These are phyloP conservation scores for Wickerhamiella nectarea DNA, from an alignment of 805 yeast species.

Conservation along the genomic window DNA sequence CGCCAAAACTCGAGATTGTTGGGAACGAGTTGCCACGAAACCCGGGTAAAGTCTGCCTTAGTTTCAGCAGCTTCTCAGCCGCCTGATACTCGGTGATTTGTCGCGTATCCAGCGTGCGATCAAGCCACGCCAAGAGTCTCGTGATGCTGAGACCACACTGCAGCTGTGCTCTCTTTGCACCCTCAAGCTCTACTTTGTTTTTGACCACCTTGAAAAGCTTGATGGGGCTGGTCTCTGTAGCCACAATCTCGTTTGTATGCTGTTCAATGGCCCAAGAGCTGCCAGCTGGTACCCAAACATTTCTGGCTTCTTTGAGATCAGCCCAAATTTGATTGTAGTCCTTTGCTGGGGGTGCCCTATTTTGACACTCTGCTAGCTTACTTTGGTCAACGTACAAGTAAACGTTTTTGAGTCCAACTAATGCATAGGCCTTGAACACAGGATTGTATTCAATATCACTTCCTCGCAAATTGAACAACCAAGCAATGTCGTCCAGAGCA, in stretches of 20 bases:
- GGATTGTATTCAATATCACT: constrained; percentile 77
- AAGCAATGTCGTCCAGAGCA: constrained; percentile 81
- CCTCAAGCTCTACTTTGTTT: constrained; percentile 55
- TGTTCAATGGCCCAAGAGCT: constrained; percentile 56
- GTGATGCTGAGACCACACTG: constrained; percentile 72
- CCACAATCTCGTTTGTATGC: constrained; percentile 30
- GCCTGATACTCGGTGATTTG: constrained; percentile 45
- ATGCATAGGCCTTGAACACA: constrained; percentile 61
- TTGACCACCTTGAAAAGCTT: constrained; percentile 61
- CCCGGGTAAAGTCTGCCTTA: constrained; percentile 26
- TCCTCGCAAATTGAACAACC: constrained; percentile 78
- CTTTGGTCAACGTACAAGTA: constrained; percentile 41
- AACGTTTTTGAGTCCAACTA: constrained; percentile 32
- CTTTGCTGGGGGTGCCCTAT: constrained; percentile 33
- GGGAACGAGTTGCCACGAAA: constrained; percentile 52
- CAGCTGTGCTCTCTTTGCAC: constrained; percentile 62
- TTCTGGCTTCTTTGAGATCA: constrained; percentile 31
- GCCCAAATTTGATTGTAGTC: constrained; percentile 47
- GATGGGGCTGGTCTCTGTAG: constrained; percentile 43
- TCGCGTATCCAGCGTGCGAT: constrained; percentile 35
- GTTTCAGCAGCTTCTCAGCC: constrained; percentile 38
- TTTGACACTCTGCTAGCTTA: constrained; percentile 30
- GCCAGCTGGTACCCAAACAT: constrained; percentile 39
- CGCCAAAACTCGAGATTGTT: constrained; percentile 62
- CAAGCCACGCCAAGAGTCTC: constrained; percentile 73